phyloP scores from a whole-genome alignment of 768 basidiomycete species.

The Stropharia rugosoannulata region DNA sequence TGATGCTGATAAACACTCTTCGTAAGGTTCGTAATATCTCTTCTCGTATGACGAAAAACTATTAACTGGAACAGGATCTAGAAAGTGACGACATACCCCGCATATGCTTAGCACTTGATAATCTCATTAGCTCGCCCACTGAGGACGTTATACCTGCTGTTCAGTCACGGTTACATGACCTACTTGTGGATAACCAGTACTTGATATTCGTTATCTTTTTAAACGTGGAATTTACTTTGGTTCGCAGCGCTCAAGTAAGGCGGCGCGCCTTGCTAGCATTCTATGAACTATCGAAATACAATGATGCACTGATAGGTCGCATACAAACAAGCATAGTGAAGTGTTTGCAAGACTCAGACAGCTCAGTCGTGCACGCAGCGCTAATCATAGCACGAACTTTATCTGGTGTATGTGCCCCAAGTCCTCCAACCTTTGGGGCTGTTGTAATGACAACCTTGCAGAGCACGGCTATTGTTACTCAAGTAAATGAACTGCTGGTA shows the following conservation, averaged over 20 bases:
- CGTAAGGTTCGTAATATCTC: slow-evolving; percentile 56
- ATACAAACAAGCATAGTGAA: slow-evolving; percentile 37
- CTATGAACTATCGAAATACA: slow-evolving; percentile 46
- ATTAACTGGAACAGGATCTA: slow-evolving; percentile 87
- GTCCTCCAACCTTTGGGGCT: background rate
- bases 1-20: slow-evolving; percentile 86
- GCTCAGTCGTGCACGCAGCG: slow-evolving; percentile 45
- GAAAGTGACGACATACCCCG: slow-evolving; percentile 54
- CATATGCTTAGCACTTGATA: slow-evolving; percentile 73
- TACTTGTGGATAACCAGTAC: slow-evolving; percentile 77
- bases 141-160: slow-evolving; percentile 78
- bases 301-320: slow-evolving; percentile 44
- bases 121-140: slow-evolving; percentile 57
- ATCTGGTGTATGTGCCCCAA: slow-evolving; percentile 18
- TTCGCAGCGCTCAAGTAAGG: slow-evolving; percentile 53
- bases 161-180: slow-evolving; percentile 58
- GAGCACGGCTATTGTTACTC: slow-evolving; percentile 8
- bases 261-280: slow-evolving; percentile 63
- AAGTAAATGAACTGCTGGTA: slow-evolving; percentile 16
- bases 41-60: background rate
- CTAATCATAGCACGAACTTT: slow-evolving; percentile 30
- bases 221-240: slow-evolving; percentile 13
- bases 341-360: slow-evolving; percentile 43
- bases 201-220: slow-evolving; percentile 36
- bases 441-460: background rate